Evolutionary conservation across 805 yeast genomes (phyloP), one percentile per base, ranked within the genome.

Genomic region (Pichia gijzeniarum): DNA sequence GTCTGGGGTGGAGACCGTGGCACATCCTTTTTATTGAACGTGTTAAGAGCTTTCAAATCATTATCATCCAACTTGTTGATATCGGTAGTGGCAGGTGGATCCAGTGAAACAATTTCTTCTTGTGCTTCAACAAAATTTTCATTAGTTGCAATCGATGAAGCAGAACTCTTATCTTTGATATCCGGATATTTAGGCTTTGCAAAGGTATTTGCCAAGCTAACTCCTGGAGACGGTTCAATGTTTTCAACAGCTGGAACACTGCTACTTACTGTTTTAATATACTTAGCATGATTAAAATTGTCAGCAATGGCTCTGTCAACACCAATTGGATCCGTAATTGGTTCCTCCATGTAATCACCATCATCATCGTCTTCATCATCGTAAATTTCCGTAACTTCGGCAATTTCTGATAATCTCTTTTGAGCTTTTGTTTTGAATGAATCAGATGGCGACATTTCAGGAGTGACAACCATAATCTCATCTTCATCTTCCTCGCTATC

Each of bases 321-420:
- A 4, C 35, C 27, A 16, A 32, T n/a, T 6, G 44, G 34, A 33
- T 48, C 38, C 6, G 21, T 7, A 38, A 38, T 39, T 1, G 49
- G 41, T n/a, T 43, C 49, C n/a, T 47, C 49, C 45, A 43, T 47
- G 12, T 17, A n/a, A 27, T 46, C 48, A 17, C 32, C 33, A 21
- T 47, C 54, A 30, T 45, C 45, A 34, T 48, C 21, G 17, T 32
- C 31, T 5, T 20, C 22, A 22, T 47, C 53, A 38, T 52, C 49
- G 33, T 52, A 45, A 6, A 40, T 36, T 37, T 52, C 50, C 35
- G 51, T 46, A 17, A 45, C 50, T 34, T 50, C 53, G 17, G 31
- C 46, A 27, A 50, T 50, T 41, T 48, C 51, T 2, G 51, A 48
- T 21, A 50, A 28, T 27, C 53, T 39, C 10, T 45, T 50, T 5